phyloP scores from a whole-genome alignment of 129 eudicot genomes.

The Saposhnikovia divaricata region DNA sequence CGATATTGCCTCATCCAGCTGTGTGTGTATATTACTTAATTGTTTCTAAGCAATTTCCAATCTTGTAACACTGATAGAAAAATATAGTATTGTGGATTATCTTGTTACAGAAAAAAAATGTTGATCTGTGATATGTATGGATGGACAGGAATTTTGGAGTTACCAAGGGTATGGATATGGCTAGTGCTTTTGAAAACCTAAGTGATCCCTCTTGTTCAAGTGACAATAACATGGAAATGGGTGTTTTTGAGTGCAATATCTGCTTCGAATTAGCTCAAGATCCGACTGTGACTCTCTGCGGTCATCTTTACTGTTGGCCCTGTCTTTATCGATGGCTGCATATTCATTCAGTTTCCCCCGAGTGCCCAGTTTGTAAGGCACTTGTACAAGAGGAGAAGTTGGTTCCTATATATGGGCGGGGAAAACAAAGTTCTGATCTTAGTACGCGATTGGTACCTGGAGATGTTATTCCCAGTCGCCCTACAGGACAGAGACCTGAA shows the following conservation, averaged over 20 bases:
- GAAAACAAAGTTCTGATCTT: slow-evolving; percentile 35
- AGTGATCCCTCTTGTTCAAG: slow-evolving; percentile 22
- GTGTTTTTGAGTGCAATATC: slow-evolving; percentile 62
- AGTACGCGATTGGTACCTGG: slow-evolving; percentile 19
- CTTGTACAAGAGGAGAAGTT: slow-evolving; percentile 46
- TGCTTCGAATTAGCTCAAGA: slow-evolving; percentile 70
- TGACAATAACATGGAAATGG: slow-evolving; percentile 18
- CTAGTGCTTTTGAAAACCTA: slow-evolving; percentile 24
- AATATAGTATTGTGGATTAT: background rate
- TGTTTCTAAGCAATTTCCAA: background rate
- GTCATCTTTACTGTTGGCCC: slow-evolving; percentile 83
- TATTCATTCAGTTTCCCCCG: slow-evolving; percentile 46
- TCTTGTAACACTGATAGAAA: background rate
- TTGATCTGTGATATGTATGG: slow-evolving; percentile 1
- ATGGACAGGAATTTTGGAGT: slow-evolving; percentile 14
- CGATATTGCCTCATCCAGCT: background rate
- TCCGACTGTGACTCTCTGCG: slow-evolving; percentile 67
- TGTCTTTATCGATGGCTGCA: slow-evolving; percentile 70
- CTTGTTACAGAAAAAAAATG: background rate
- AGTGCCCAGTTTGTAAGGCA: slow-evolving; percentile 68
- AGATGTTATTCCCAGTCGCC: slow-evolving; percentile 51
- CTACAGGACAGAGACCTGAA: slow-evolving; percentile 54
- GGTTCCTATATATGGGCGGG: slow-evolving; percentile 72
- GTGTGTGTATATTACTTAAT: background rate
- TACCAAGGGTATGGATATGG: slow-evolving; percentile 24